phyloP scores from a whole-genome alignment of 768 basidiomycete genomes.

The Leucosporidium yakuticum region DNA sequence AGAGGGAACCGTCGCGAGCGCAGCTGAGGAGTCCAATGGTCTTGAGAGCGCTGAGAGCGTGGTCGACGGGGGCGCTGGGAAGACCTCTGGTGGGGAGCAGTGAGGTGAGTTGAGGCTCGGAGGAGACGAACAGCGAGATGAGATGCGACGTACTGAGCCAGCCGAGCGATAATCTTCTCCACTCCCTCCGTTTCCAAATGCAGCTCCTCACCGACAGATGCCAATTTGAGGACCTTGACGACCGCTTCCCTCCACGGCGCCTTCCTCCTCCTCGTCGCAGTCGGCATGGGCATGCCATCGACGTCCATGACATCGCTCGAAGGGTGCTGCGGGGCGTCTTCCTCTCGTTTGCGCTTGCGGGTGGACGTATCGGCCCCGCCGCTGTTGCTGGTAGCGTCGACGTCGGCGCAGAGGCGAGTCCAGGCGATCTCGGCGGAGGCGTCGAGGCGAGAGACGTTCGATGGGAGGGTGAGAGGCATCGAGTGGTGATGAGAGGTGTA shows the following conservation, averaged over 20 bases:
- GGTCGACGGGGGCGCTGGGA: not conserved
- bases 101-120: not conserved
- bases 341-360: conserved; percentile 18
- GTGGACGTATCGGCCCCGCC: not conserved
- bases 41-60: not conserved
- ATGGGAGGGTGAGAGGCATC: not conserved
- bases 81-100: not conserved
- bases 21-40: conserved; percentile 21
- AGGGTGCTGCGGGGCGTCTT: not conserved
- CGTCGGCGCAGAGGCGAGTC: conserved; percentile 7
- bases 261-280: not conserved
- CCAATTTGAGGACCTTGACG: not conserved
- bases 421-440: conserved; percentile 3
- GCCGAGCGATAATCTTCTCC: conserved; percentile 7
- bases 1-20: conserved; percentile 16
- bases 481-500: not conserved
- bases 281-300: conserved; percentile 6
- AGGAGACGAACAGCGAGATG: not conserved
- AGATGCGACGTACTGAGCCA: conserved; percentile 8
- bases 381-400: conserved; percentile 7
- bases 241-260: conserved; percentile 17
- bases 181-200: conserved; percentile 6
- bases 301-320: conserved; percentile 22
- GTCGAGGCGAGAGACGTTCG: not conserved
- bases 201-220: not conserved